A percentile compares a stretch with the other conserved stretches of the same genome.
phyloP scores from a whole-genome alignment of 148 eudicot species.

The Bassia scoparia region DNA sequence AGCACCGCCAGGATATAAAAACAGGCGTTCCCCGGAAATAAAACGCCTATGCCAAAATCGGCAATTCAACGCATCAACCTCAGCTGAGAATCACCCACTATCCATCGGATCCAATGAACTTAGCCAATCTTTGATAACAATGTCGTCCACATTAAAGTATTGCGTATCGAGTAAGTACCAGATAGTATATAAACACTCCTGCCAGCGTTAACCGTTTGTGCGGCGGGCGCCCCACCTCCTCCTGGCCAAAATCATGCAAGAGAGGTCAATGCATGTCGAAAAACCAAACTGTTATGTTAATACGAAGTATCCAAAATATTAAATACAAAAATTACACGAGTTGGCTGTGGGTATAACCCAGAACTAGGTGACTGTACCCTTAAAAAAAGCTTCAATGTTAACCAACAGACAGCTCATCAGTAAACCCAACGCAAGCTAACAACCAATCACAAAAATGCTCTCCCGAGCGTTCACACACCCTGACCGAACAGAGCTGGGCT shows the following conservation, averaged over 20 bases:
- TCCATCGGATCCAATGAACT: slow-evolving; percentile 71
- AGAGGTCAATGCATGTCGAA: slow-evolving; percentile 1
- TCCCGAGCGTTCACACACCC: too few species aligned
- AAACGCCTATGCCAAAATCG: slow-evolving; percentile 61
- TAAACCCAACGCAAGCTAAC: too few species aligned
- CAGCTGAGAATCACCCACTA: slow-evolving; percentile 89
- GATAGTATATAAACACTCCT: slow-evolving; percentile 70
- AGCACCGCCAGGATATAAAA: too few species aligned
- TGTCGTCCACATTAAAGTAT: slow-evolving; percentile 89
- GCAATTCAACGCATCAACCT: slow-evolving; percentile 92
- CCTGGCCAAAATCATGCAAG: slow-evolving; percentile 41
- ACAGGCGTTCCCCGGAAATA: neutral
- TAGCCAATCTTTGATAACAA: slow-evolving; percentile 70
- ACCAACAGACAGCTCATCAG: too few species aligned
- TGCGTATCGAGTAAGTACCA: slow-evolving; percentile 80
- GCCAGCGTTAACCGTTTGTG: slow-evolving; percentile 68
- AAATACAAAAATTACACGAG: neutral
- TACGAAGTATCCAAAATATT: too few species aligned
- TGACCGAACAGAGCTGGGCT: too few species aligned
- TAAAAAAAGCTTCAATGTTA: too few species aligned
- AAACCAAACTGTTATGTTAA: neutral
- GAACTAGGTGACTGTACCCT: neutral
- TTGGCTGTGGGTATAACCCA: too few species aligned
- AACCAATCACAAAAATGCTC: neutral
- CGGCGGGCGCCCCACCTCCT: slow-evolving; percentile 58